These are phyloP conservation scores for Diatrype stigma DNA, from an alignment of 2,329 filamentous ascomycete genomes.

Conservation along the genomic window DNA sequence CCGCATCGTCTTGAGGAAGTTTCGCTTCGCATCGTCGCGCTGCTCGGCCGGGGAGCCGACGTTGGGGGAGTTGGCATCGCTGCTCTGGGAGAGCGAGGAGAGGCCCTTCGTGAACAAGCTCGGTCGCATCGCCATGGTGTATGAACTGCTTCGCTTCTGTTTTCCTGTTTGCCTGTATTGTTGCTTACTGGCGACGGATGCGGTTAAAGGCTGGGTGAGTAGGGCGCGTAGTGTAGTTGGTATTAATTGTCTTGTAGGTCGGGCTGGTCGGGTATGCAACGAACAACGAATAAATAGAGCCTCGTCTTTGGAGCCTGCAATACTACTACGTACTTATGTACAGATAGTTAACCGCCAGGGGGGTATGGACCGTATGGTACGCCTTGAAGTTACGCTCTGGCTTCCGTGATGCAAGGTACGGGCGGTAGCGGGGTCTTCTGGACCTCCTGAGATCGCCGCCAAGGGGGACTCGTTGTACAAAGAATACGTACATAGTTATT, in stretches of 20 bases:
- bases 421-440: background rate
- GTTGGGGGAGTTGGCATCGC: constrained; percentile 54
- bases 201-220: background rate
- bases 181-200: background rate
- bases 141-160: constrained; percentile 5
- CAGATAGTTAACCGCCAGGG: too few relatives aligned
- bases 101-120: constrained; percentile 60
- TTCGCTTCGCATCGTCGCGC: constrained; percentile 77
- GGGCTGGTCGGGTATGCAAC: background rate
- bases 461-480: background rate
- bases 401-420: background rate
- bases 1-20: constrained; percentile 71
- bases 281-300: background rate
- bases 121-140: constrained; percentile 52
- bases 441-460: background rate
- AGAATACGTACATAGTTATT: too few relatives aligned
- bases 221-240: background rate
- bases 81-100: constrained; percentile 56
- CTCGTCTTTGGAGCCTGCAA: background rate
- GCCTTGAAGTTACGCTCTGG: background rate
- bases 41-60: constrained; percentile 66
- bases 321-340: too few relatives aligned
- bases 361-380: too few relatives aligned
- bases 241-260: background rate
- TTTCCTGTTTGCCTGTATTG: too few relatives aligned